Base-by-base conservation (phyloP, 2,329 filamentous ascomycete genomes). In the Fusarium torreyae region DNA sequence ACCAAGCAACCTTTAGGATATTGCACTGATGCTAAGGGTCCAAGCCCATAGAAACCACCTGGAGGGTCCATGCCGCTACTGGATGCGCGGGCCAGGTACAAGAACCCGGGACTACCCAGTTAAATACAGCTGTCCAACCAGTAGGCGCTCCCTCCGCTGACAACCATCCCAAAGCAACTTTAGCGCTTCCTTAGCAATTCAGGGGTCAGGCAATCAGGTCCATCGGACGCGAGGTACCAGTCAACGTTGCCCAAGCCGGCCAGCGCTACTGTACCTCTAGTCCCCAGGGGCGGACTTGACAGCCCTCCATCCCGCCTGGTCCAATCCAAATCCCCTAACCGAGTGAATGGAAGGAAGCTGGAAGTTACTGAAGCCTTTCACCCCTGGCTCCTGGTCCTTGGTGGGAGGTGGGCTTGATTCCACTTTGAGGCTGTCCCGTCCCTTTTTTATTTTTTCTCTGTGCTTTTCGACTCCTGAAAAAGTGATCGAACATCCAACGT, bases 201-300 rank as follows among this genome's bases (percentile, higher is more conserved):
- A 70, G 68, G 68, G 68, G 68, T 71, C 68, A 65, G 46, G 63
- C 59, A 55, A 54, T 61, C 66, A 55, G 54, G 39, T 54, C 39
- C 48, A 49, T 36, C 40, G 54, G 48, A 71, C 48, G 67, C 34
- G 63, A 70, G 54, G 67, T 70, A 70, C 67, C 66, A 61, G 67
- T 54, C 65, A 40, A 57, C 49, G 53, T 70, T 62, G 65, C 56
- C 28, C 40, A 34, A 63, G 46, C 39, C 34, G 57, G 67, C 60
- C 49, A 63, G 70, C 51, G 64, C 55, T 70, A 70, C 68, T 70
- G 68, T 70, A 57, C 56, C 28, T 52, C 33, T 55, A 57, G 68
- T 24, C 38, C 14, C 44, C 31, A 42, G 68, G 61, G 70, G 55
- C 57, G 68, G 70, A 66, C 70, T 63, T 73, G 71, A 74, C 71